Base-by-base conservation (phyloP, 108 stramenopile genomes). In the Pseudonitzschia multiseries region DNA sequence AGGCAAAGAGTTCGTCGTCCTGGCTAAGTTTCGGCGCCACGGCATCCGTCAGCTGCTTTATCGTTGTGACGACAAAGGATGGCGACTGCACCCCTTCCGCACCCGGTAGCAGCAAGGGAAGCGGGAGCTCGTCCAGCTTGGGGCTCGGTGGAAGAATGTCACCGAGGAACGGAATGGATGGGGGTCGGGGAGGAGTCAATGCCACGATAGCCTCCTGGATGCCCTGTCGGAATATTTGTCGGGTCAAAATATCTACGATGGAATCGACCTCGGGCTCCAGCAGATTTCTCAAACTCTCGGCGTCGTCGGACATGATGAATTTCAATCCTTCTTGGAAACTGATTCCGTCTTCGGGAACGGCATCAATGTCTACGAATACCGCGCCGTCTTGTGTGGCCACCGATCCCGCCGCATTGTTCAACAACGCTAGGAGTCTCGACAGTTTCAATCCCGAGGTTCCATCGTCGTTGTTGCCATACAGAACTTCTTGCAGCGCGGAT, bases 351-450 rank as follows among this genome's bases (percentile, higher is more conserved):
- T 93, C 89, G 15, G 89, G 91, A 13, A 92, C 78, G 24, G 87
- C 84, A 79, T 96, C 93, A 29, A 96, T 73, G 77, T 96, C 95
- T 20, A 96, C 89, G 80, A 93, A 93, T 43, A 87, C 89, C 13
- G 86, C 86, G 43, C 91, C 88, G 62, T 87, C 90, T 72, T 84
- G 74, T 18, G 85, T 87, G 26, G 79, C 72, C 40, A 89, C 83
- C 26, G 80, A 65, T 41, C 91, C 92, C 13, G 87, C 83, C 8
- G 95, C 95, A 78, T 93, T 93, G 80, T 93, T 92, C 32, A 96
- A 77, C 18, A 96, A 72, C 1, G 91, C 87, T 24, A 92, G 65
- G 18, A 96, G 80, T 10, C 95, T 86, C 43, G 84, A 86, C 15
- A 91, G 70, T 28, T 91, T 91, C 41, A 96, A 69, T 18, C 83